phyloP scores from a whole-genome alignment of 306 rosid species.

The Citrullus colocynthis region DNA sequence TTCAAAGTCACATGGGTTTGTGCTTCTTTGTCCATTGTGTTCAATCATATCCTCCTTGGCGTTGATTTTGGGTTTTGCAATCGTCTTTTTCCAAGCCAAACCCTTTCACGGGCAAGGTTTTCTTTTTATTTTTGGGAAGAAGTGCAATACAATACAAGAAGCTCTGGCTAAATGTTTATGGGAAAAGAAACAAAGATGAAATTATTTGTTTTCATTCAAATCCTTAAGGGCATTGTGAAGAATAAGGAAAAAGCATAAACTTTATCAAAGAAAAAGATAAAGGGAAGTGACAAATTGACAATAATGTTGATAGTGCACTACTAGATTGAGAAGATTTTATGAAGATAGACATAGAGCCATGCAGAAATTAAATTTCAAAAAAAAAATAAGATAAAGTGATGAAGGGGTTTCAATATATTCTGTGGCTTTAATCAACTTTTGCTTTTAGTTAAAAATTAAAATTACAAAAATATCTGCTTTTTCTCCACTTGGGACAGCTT shows the following conservation, averaged over 20 bases:
- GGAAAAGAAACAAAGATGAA: neutral
- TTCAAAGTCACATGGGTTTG: slow-evolving; percentile 10
- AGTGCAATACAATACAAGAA: slow-evolving; percentile 12
- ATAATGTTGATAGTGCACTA: neutral
- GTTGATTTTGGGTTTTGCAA: slow-evolving; percentile 30
- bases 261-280: neutral
- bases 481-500: slow-evolving; percentile 28
- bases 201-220: neutral
- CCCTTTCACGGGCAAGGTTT: neutral
- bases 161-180: slow-evolving; percentile 4
- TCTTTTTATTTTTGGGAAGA: neutral
- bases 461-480: slow-evolving; percentile 8
- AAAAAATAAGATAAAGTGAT: neutral
- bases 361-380: neutral
- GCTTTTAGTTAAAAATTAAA: slow-evolving; percentile 14
- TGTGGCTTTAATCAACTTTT: slow-evolving; percentile 20
- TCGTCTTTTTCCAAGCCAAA: slow-evolving; percentile 31
- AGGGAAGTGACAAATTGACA: slow-evolving; percentile 1
- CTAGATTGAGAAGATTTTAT: neutral
- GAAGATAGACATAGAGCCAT: neutral
- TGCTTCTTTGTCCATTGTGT: slow-evolving; percentile 24
- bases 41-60: slow-evolving; percentile 35
- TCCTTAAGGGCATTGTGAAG: neutral
- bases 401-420: neutral
- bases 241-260: neutral